Base-by-base conservation (phyloP, 768 basidiomycete genomes). In the Scleroderma bovista region DNA sequence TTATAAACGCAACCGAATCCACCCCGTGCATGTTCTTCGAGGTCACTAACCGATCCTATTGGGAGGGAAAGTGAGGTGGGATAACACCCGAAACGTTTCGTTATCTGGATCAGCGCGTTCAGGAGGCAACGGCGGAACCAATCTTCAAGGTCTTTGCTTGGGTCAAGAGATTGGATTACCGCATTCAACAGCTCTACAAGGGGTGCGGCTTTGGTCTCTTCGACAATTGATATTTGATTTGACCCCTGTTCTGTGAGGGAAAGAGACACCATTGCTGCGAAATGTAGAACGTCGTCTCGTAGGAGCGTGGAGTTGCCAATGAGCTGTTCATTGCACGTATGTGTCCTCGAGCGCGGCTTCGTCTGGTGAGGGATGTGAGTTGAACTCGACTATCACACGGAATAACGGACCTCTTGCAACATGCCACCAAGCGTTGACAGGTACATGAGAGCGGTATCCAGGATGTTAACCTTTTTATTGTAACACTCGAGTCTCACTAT, bases 91-190 rank as follows among this genome's bases (percentile, higher is more conserved):
- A 41, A 54, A 26, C 50, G 38, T 44, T 46, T 64, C 17, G 64
- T 50, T 24, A 68, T 46, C 13, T 20, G 13, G 6, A 68, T 39
- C 22, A 64, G 45, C 15, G 51, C 51, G 12, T 60, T 54, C 6
- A 64, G 31, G 22, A 60, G 46, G 29, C 44, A 29, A 20, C 53
- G 51, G 29, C 55, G 50, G 50, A 58, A 62, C 40, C 44, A 43
- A 7, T 66, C 53, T 1, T 56, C 51, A 6, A 58, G 51, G 2
- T 37, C 46, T n/a, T 54, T 41, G 3, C 51, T 19, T 17, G 53
- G 43, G 41, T 60, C 62, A 20, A 66, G 58, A 15, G 68, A 39
- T 61, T 66, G 6, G n/a, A 26, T 61, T 39, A 58, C 64, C 13
- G 36, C 24, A 33, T 66, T 55, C n/a, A 66, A 54, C 42, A 66